Evolutionary conservation across 306 rosid genomes (phyloP).

Genomic region (Begonia fuchsioides): DNA sequence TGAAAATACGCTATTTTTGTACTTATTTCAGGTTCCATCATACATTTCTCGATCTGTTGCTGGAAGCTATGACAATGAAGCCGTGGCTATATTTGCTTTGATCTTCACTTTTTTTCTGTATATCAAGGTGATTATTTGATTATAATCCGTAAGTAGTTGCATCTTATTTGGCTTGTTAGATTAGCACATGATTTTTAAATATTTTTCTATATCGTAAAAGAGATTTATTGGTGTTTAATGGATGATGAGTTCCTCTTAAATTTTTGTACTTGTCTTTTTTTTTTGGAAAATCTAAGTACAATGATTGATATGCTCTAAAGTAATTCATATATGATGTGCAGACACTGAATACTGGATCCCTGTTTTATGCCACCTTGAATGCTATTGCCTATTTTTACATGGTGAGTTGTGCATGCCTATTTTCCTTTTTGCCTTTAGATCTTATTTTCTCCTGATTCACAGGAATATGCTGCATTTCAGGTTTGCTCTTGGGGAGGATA

Average conservation of each 20-base stretch:
- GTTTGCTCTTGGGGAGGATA: conserved; percentile 99
- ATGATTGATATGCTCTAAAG: not conserved
- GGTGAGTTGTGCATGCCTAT: conserved; percentile 33
- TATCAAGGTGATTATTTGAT: conserved; percentile 52
- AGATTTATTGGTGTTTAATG: too few species aligned
- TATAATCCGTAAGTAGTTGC: not conserved
- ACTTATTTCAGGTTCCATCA: conserved; percentile 68
- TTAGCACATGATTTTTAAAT: not conserved
- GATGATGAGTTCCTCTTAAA: too few species aligned
- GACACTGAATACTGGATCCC: conserved; percentile 98
- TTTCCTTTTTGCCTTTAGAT: conserved; percentile 7
- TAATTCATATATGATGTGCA: conserved; percentile 11
- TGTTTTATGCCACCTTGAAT: conserved; percentile 90
- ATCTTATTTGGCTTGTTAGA: not conserved
- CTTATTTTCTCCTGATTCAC: conserved; percentile 13
- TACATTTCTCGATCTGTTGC: conserved; percentile 98
- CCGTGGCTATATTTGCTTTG: conserved; percentile 98
- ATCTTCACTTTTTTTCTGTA: conserved; percentile 93
- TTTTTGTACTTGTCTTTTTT: too few species aligned
- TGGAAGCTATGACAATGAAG: conserved; percentile 99
- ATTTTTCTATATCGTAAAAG: too few species aligned
- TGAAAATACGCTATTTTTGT: too few species aligned
- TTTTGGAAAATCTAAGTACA: too few species aligned
- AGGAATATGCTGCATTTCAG: conserved; percentile 74
- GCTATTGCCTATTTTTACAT: conserved; percentile 93